These are phyloP conservation scores for Stagonosporopsis rhizophila DNA, from an alignment of 2,329 filamentous ascomycete genomes.

Conservation along the genomic window DNA sequence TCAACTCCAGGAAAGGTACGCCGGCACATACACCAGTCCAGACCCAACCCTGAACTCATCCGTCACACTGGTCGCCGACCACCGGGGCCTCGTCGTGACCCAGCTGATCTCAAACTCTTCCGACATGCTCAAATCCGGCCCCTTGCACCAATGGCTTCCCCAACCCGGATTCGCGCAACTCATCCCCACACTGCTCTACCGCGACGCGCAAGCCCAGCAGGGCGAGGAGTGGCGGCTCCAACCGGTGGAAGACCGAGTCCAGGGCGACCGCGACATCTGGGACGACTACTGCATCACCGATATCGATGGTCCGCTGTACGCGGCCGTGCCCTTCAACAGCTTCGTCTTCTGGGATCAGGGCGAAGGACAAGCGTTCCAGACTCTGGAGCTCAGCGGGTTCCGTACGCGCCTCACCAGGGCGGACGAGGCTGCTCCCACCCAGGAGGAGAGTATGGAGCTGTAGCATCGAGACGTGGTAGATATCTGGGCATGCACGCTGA, in stretches of 20 bases:
- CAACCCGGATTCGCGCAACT: constrained; percentile 30
- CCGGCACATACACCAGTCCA: constrained; percentile 33
- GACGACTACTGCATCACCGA: constrained; percentile 49
- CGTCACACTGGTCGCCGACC: constrained; percentile 33
- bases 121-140: constrained; percentile 25
- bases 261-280: constrained; percentile 26
- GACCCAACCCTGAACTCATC: constrained; percentile 36
- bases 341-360: constrained; percentile 45
- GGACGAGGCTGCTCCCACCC: too few species aligned
- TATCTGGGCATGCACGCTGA: too few species aligned
- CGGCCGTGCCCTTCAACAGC: constrained; percentile 43
- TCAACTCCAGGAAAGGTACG: constrained; percentile 37
- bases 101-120: constrained; percentile 42
- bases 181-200: constrained; percentile 39
- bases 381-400: constrained; percentile 45
- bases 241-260: constrained; percentile 21
- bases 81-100: constrained; percentile 39
- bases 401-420: constrained; percentile 34
- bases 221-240: constrained; percentile 49
- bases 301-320: constrained; percentile 44
- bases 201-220: constrained; percentile 30
- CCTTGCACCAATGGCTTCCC: constrained; percentile 2
- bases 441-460: too few species aligned
- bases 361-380: constrained; percentile 24
- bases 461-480: too few species aligned